Percentiles rank a stretch among this genome's conserved stretches.
Evolutionary conservation across 331 rosid genomes (phyloP).

Genomic region (Malus hybrid): DNA sequence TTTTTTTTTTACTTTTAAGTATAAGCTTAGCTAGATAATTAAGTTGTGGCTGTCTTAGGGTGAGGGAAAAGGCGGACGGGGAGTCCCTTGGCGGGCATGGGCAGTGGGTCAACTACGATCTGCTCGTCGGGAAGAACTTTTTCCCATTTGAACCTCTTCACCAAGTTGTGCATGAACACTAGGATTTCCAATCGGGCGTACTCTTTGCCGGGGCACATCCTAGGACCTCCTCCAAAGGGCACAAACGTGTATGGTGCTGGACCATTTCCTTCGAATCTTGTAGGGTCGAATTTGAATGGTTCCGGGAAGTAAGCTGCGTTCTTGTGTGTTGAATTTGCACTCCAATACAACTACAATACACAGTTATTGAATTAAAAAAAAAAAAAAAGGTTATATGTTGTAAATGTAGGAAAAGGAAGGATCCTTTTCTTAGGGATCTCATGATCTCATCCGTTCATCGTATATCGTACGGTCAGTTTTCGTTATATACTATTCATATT

Average conservation of each 20-base stretch:
- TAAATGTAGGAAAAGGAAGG: no score
- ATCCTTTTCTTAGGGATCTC: no score
- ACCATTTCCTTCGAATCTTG: constrained; percentile 76
- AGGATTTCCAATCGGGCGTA: constrained; percentile 79
- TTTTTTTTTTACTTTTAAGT: neutral
- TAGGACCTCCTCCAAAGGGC: constrained; percentile 93
- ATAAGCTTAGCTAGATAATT: neutral
- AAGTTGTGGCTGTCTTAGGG: neutral
- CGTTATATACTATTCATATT: no score
- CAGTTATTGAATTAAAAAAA: no score
- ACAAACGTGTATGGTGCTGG: constrained; percentile 83
- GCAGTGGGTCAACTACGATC: constrained; percentile 58
- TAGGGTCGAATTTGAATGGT: constrained; percentile 71
- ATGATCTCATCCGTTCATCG: no score
- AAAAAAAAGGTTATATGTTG: no score
- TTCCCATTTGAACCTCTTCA: constrained; percentile 64
- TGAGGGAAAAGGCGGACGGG: constrained; percentile 78
- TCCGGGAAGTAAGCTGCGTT: constrained; percentile 42
- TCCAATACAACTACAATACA: constrained; percentile 59
- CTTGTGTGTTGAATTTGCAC: constrained; percentile 72
- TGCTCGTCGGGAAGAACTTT: constrained; percentile 55
- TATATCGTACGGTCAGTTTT: no score
- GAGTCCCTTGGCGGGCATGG: constrained; percentile 61
- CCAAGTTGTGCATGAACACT: constrained; percentile 76
- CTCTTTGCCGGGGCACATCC: constrained; percentile 98